Percentiles rank a stretch among this genome's conserved stretches.
phyloP scores from a whole-genome alignment of 2,329 filamentous ascomycete species.

The Aspergillus jensenii region DNA sequence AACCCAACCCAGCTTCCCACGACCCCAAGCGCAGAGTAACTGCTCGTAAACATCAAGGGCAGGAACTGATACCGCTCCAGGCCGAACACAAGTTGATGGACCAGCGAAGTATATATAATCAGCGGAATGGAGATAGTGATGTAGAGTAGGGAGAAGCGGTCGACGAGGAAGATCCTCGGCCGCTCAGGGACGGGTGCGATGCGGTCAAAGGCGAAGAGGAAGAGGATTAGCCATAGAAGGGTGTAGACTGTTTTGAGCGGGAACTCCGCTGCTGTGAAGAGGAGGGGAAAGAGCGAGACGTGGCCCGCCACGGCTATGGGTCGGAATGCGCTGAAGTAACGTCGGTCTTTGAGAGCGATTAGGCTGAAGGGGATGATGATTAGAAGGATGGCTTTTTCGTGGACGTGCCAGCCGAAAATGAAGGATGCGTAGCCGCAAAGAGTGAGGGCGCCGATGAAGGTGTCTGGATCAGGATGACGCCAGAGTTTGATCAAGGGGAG shows the following conservation, averaged over 20 bases:
- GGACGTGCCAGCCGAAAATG: slow-evolving; percentile 97
- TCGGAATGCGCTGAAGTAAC: slow-evolving; percentile 87
- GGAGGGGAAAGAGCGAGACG: slow-evolving; percentile 88
- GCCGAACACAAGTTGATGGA: slow-evolving; percentile 83
- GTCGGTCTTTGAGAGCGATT: slow-evolving; percentile 82
- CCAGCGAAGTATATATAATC: slow-evolving; percentile 80
- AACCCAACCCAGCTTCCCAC: slow-evolving; percentile 95
- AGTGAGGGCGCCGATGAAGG: slow-evolving; percentile 84
- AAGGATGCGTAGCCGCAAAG: slow-evolving; percentile 96
- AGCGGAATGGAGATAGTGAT: slow-evolving; percentile 86
- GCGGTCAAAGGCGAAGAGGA: slow-evolving; percentile 82
- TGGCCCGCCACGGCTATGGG: slow-evolving; percentile 91
- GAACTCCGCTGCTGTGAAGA: slow-evolving; percentile 91
- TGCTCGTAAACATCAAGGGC: slow-evolving; percentile 95
- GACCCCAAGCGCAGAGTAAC: slow-evolving; percentile 91
- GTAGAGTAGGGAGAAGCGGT: slow-evolving; percentile 86
- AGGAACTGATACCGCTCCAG: slow-evolving; percentile 75
- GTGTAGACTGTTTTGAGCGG: slow-evolving; percentile 94
- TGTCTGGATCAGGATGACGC: slow-evolving; percentile 76
- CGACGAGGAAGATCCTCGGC: slow-evolving; percentile 82
- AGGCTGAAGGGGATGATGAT: slow-evolving; percentile 95
- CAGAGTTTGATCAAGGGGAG: slow-evolving; percentile 81
- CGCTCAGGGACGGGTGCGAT: slow-evolving; percentile 79
- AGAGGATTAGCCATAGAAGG: slow-evolving; percentile 83
- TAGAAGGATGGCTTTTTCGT: slow-evolving; percentile 93